Evolutionary conservation across 441 rosid species (phyloP), one percentile per base, ranked within the genome.

Genomic region (Populus hybrid): DNA sequence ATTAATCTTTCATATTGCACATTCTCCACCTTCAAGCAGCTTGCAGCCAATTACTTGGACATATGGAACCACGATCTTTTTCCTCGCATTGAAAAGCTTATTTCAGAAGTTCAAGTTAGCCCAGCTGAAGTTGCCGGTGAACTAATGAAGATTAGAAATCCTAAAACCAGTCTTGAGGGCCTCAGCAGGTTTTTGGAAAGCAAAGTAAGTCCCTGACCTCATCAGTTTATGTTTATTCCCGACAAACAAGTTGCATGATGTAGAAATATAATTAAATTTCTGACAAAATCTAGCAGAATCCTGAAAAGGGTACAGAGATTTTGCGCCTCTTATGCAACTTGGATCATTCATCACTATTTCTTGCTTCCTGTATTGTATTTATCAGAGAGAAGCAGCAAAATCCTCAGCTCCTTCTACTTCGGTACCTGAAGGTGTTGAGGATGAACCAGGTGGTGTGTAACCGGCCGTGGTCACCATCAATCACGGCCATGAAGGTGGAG

Each of bases 1-100:
- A 79, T 87, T 23, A 50, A 71, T 69, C 63, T 87, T 35, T 83
- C 86, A 1, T 88, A 88, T 30, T 86, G 90, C 85, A 84, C 87
- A 14, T 77, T 76, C 28, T 81, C 84, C 5, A 78, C 75, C 36
- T 86, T 88, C 83, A 83, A 76, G 82, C 84, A 81, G 75, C 85
- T 86, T 1, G 88, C 84, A 20, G 69, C 72, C 20, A 85, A 67
- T 71, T 83, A 86, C 77, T 80, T 83, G 14, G 83, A 71, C 21
- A 76, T 81, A 40, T 40, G 2, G n/a, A 23, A 73, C 59, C 86
- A 84, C 7, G 42, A 78, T 59, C 84, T 84, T 10, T 85, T 82
- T 24, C 0, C 34, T 38, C 75, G 10, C 5, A 70, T 78, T 20
- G 80, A 85, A 66, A 76, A 77, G 42, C 82, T 83, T 30, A 30